These are phyloP conservation scores for Candida mattraensis DNA, from an alignment of 805 yeast genomes.

Conservation along the genomic window DNA sequence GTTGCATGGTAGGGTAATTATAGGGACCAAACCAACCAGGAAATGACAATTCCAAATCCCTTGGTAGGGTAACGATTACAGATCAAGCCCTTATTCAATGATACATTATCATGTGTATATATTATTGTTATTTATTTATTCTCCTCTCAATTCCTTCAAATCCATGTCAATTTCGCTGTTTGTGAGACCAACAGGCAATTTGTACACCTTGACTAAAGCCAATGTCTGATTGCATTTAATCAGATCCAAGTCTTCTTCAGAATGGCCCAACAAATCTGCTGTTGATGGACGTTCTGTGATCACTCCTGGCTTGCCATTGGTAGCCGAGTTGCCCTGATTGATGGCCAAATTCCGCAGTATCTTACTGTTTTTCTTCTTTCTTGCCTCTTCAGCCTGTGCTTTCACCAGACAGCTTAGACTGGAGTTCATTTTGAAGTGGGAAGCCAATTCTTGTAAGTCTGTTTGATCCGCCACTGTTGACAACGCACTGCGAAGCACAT, in stretches of 20 bases:
- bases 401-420: slow-evolving; percentile 10
- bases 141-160: slow-evolving; percentile 13
- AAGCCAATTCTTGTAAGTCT: slow-evolving; percentile 18
- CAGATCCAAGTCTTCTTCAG: slow-evolving; percentile 6
- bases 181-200: slow-evolving; percentile 29
- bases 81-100: too few species aligned
- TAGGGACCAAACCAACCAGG: too few species aligned
- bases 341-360: slow-evolving; percentile 12
- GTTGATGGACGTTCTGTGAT: slow-evolving; percentile 7
- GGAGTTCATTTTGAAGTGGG: slow-evolving; percentile 15
- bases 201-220: slow-evolving; percentile 26
- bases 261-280: slow-evolving; percentile 7
- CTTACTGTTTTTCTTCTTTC: slow-evolving; percentile 10
- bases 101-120: too few species aligned
- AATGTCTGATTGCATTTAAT: slow-evolving; percentile 23
- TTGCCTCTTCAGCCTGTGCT: slow-evolving; percentile 11
- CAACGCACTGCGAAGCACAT: slow-evolving; percentile 24
- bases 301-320: slow-evolving; percentile 3
- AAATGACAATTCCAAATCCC: too few species aligned
- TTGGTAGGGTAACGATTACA: slow-evolving; percentile 9
- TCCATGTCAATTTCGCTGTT: slow-evolving; percentile 31
- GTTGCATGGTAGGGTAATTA: slow-evolving; percentile 16
- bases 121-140: too few species aligned
- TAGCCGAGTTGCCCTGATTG: slow-evolving; percentile 8
- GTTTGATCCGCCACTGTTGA: slow-evolving; percentile 21